These are phyloP conservation scores for Metschnikowia peoriensis DNA, from an alignment of 805 yeast species.

Conservation along the genomic window DNA sequence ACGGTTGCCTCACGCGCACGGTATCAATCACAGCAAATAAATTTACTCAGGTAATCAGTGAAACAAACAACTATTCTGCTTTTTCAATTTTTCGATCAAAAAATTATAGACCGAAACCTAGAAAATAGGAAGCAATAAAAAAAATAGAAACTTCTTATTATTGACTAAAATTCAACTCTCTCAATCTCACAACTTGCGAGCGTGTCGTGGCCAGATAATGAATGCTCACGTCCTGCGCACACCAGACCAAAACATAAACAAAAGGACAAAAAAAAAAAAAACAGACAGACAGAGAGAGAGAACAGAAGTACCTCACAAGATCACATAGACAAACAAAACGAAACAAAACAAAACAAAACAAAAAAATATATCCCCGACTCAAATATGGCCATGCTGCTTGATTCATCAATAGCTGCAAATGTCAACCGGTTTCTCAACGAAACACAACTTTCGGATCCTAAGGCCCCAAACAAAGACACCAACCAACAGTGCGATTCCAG, in stretches of 20 bases:
- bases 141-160: no score
- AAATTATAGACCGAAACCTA: no score
- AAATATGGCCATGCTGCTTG: constrained; percentile 8
- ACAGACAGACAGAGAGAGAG: neutral
- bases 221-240: neutral
- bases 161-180: no score
- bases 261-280: neutral
- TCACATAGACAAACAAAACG: no score
- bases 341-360: no score
- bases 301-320: neutral
- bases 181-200: neutral
- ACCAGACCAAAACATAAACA: constrained; percentile 1
- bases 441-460: constrained; percentile 23
- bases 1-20: no score
- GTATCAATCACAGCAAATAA: no score
- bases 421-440: constrained; percentile 28
- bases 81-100: no score
- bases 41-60: no score
- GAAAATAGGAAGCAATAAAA: no score
- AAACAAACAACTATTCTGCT: no score
- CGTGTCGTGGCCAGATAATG: neutral
- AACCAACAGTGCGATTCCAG: neutral
- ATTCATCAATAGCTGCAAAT: constrained; percentile 24
- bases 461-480: neutral
- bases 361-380: no score